Evolutionary conservation across 2,329 filamentous ascomycete species (phyloP), one percentile per base, ranked within the genome.

Genomic region (Nothopassalora personata): DNA sequence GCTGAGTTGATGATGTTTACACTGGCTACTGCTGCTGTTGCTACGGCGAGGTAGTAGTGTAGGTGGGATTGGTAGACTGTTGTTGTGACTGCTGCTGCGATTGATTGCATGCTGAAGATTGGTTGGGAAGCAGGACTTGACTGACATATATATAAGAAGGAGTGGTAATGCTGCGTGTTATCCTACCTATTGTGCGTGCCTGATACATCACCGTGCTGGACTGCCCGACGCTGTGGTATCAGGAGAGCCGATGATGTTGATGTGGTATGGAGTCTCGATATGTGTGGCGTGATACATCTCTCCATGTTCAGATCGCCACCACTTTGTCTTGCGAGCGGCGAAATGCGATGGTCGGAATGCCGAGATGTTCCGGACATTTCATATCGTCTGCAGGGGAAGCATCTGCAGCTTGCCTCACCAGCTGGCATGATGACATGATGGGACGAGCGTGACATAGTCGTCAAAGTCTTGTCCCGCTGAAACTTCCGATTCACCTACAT

Each of bases 21-120:
- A n/a, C 49, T 51, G 27, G 11, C 28, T n/a, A 51, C 49, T 34
- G 30, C 49, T 51, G 49, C 49, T 34, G 49, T 51, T 15, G 49
- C 49, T 11, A 51, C 11, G n/a, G 49, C 27, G 4, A 51, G 10
- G 49, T 33, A 51, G 49, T 51, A 51, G 3, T 34, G 27, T n/a
- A 51, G 30, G 49, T 51, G 49, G n/a, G 49, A 51, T 34, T 51
- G 49, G 49, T 51, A 51, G 27, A 51, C n/a, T 34, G 49, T 51
- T 34, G 30, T 51, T 51, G 49, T 51, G 30, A 51, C n/a, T 51
- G 49, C 30, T 19, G 49, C 30, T 51, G 49, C 49, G 19, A 19
- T 13, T 34, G 49, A 13, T 51, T 34, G 49, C 49, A 51, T 51
- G 49, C n/a, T 51, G 49, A 51, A 19, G 49, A 19, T 9, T 31